These are phyloP conservation scores for Croton laevigatus DNA, from an alignment of 441 rosid species.

Conservation along the genomic window DNA sequence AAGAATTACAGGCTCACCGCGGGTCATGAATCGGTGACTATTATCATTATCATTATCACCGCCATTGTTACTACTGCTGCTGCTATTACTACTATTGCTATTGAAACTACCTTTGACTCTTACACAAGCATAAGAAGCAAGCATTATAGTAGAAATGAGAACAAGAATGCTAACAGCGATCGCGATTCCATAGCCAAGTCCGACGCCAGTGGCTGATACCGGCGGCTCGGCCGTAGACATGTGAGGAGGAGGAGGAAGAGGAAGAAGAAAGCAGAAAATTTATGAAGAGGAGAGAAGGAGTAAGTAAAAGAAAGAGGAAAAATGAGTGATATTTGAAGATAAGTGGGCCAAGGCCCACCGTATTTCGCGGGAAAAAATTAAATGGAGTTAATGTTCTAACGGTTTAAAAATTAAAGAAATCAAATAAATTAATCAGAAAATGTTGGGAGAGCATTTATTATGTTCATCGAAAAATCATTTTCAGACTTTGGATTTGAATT, in stretches of 20 bases:
- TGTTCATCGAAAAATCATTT: slow-evolving; percentile 2
- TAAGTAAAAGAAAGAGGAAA: background rate
- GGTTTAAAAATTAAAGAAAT: slow-evolving; percentile 6
- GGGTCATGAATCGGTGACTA: background rate
- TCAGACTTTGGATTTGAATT: background rate
- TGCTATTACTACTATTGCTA: background rate
- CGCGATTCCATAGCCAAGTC: slow-evolving; percentile 76
- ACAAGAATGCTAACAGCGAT: slow-evolving; percentile 66
- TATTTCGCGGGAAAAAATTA: slow-evolving; percentile 20
- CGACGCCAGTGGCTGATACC: slow-evolving; percentile 39
- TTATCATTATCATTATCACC: background rate
- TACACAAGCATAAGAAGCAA: slow-evolving; percentile 63
- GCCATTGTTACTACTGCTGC: background rate
- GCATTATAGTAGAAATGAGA: slow-evolving; percentile 67
- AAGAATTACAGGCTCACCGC: background rate
- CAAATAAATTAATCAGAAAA: background rate
- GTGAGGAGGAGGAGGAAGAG: background rate
- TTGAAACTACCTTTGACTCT: slow-evolving; percentile 37
- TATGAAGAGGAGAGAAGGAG: background rate
- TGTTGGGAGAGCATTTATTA: slow-evolving; percentile 16
- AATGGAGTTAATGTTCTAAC: slow-evolving; percentile 18
- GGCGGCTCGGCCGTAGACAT: slow-evolving; percentile 51
- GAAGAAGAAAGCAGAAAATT: too few relatives aligned
- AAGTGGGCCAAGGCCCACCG: slow-evolving; percentile 12
- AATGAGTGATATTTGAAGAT: background rate